A percentile compares a stretch with the other conserved stretches of the same genome.
Conservation (phyloP, 2,329 filamentous ascomycete species). For the Pleomassaria siparia region DNA sequence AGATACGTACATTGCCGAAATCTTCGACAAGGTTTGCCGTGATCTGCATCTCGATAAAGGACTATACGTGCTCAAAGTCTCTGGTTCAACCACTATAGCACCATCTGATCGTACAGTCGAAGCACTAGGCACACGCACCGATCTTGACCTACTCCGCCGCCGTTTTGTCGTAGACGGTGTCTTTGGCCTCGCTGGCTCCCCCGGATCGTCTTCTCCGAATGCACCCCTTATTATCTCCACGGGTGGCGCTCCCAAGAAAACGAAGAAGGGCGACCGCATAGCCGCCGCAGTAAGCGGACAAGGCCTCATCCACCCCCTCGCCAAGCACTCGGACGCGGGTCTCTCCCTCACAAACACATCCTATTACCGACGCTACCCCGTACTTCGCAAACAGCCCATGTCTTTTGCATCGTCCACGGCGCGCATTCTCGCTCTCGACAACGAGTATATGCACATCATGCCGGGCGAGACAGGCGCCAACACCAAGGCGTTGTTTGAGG, state of each 20-base stretch:
- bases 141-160: slow-evolving; percentile 73
- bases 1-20: slow-evolving; percentile 80
- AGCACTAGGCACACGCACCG: slow-evolving; percentile 72
- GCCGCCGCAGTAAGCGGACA: slow-evolving; percentile 54
- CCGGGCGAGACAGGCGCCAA: slow-evolving; percentile 50
- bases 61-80: slow-evolving; percentile 76
- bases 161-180: slow-evolving; percentile 76
- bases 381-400: slow-evolving; percentile 82
- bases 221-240: slow-evolving; percentile 60
- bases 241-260: slow-evolving; percentile 52
- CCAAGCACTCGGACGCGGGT: slow-evolving; percentile 59
- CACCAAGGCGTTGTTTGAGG: slow-evolving; percentile 67
- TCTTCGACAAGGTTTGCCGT: slow-evolving; percentile 75
- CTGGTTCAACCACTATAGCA: slow-evolving; percentile 72
- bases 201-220: slow-evolving; percentile 70
- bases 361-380: slow-evolving; percentile 72
- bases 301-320: slow-evolving; percentile 60
- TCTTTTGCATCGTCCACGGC: slow-evolving; percentile 76
- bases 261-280: slow-evolving; percentile 57
- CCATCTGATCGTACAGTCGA: slow-evolving; percentile 77
- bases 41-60: slow-evolving; percentile 78
- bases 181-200: slow-evolving; percentile 67
- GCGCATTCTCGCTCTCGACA: slow-evolving; percentile 75
- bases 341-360: slow-evolving; percentile 42
- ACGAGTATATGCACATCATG: slow-evolving; percentile 85